These are phyloP conservation scores for Alliaria petiolata DNA, from an alignment of 345 rosid genomes.

Conservation along the genomic window DNA sequence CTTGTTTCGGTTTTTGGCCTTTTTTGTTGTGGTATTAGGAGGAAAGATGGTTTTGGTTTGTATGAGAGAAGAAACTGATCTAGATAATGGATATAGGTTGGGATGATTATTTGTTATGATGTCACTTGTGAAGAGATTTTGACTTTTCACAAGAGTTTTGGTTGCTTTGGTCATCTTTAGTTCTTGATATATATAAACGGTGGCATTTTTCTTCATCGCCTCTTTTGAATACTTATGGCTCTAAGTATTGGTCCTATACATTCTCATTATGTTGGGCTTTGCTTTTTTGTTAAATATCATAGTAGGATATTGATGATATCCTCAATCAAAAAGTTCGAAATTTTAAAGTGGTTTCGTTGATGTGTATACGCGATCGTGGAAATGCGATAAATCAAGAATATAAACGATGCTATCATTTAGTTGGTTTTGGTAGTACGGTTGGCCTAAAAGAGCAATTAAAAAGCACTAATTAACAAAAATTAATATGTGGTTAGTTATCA, in stretches of 20 bases:
- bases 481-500: constrained; percentile 6
- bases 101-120: not conserved
- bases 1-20: not conserved
- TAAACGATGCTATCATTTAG: too few relatives aligned
- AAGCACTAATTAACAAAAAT: not conserved
- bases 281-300: not conserved
- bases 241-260: not conserved
- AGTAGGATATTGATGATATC: not conserved
- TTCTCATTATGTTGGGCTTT: constrained; percentile 5
- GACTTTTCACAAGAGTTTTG: constrained; percentile 9
- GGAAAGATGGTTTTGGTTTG: not conserved
- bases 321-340: not conserved
- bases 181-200: not conserved
- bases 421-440: constrained; percentile 14
- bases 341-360: not conserved
- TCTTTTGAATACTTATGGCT: not conserved
- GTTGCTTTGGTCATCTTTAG: not conserved
- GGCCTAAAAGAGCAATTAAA: constrained; percentile 3
- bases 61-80: not conserved
- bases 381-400: not conserved
- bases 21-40: not conserved
- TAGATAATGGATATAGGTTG: not conserved
- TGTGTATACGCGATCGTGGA: not conserved
- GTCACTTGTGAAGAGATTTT: constrained; percentile 8
- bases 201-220: too few relatives aligned